These are phyloP conservation scores for Dysphania ambrosioides DNA, from an alignment of 148 eudicot genomes.

Conservation along the genomic window DNA sequence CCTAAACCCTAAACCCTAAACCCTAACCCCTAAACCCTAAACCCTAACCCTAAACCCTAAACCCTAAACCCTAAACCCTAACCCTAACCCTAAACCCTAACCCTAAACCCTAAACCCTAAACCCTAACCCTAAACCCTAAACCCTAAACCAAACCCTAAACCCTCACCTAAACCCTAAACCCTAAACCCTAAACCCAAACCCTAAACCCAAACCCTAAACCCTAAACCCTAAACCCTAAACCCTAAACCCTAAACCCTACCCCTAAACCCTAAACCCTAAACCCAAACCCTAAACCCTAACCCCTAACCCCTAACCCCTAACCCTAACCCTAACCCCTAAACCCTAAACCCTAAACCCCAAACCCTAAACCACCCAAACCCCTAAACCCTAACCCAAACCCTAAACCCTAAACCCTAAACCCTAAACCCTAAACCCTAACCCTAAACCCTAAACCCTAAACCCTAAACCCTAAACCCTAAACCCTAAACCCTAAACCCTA, in stretches of 20 bases:
- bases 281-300: conserved; percentile 29
- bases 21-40: conserved; percentile 26
- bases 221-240: conserved; percentile 33
- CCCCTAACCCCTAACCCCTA: conserved; percentile 14
- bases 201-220: conserved; percentile 27
- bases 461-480: conserved; percentile 15
- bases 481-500: conserved; percentile 13
- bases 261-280: conserved; percentile 28
- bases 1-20: too few species aligned
- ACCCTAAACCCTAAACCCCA: conserved; percentile 23
- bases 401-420: conserved; percentile 23
- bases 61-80: conserved; percentile 22
- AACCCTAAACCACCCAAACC: conserved; percentile 25
- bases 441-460: conserved; percentile 34
- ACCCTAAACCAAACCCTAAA: conserved; percentile 30
- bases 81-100: conserved; percentile 14
- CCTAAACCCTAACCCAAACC: conserved; percentile 29
- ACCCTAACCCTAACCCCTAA: conserved; percentile 24
- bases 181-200: conserved; percentile 22
- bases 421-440: conserved; percentile 35
- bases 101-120: conserved; percentile 22
- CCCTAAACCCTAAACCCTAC: conserved; percentile 32
- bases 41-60: conserved; percentile 36
- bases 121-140: conserved; percentile 27
- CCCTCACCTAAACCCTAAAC: conserved; percentile 22